These are phyloP conservation scores for Amniculicola lignicola DNA, from an alignment of 495 filamentous ascomycete genomes.

Conservation along the genomic window DNA sequence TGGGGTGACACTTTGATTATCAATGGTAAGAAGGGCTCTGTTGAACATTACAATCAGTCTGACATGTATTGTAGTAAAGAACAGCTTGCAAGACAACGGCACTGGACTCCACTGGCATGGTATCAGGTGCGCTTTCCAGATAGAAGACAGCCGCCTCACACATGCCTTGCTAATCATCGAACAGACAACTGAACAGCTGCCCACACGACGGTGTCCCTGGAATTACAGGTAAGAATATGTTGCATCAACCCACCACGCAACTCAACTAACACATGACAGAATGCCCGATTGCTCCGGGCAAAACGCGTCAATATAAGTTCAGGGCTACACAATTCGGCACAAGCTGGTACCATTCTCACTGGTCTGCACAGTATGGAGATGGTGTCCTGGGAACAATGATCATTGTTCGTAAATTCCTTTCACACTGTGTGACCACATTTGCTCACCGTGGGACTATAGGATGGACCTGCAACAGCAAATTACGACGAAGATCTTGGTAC, in stretches of 20 bases:
- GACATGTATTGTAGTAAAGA: conserved; percentile 29
- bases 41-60: not conserved
- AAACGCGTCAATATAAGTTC: conserved; percentile 40
- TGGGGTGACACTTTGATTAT: conserved; percentile 42
- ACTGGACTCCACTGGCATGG: conserved; percentile 45
- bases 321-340: conserved; percentile 42
- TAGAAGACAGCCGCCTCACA: not conserved
- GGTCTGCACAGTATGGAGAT: conserved; percentile 40
- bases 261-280: conserved; percentile 1
- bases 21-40: conserved; percentile 15
- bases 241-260: too few relatives aligned
- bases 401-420: conserved; percentile 24
- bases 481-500: conserved; percentile 43
- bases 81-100: conserved; percentile 40
- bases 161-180: not conserved
- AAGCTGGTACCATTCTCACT: conserved; percentile 43
- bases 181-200: conserved; percentile 35
- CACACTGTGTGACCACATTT: not conserved
- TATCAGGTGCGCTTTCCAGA: conserved; percentile 14
- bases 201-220: conserved; percentile 40
- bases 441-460: not conserved
- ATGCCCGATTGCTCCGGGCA: conserved; percentile 40
- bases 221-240: conserved; percentile 38
- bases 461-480: conserved; percentile 41
- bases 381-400: conserved; percentile 40